Conservation (phyloP, 345 rosid genomes). For the Eucalyptus shirleyi region DNA sequence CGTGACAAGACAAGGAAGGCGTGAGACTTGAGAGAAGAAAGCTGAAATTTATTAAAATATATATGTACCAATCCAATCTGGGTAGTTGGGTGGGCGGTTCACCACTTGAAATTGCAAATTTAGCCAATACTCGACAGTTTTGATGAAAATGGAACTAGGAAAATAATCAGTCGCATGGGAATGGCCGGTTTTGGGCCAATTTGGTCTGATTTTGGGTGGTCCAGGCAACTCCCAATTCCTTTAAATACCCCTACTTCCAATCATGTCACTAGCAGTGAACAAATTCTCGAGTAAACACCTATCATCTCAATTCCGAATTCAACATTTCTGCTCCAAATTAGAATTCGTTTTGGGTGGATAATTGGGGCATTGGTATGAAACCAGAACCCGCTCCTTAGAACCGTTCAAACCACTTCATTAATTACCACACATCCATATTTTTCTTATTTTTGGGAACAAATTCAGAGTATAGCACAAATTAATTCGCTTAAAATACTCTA, state of each 20-base stretch:
- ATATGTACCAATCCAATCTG: fast-evolving
- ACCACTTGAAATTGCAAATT: too few species aligned
- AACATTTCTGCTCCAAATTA: not conserved
- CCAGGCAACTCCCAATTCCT: not conserved
- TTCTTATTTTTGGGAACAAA: not conserved
- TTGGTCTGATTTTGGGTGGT: not conserved
- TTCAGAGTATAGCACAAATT: not conserved
- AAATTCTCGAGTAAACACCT: not conserved
- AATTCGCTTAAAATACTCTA: not conserved
- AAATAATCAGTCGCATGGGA: not conserved
- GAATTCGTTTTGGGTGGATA: not conserved
- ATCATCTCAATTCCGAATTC: not conserved
- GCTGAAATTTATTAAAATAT: not conserved
- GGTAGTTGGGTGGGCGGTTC: not conserved
- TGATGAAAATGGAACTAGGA: not conserved
- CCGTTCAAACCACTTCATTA: not conserved
- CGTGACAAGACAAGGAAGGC: too few species aligned
- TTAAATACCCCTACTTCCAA: not conserved
- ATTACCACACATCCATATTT: not conserved
- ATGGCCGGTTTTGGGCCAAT: not conserved
- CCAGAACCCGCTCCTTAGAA: not conserved
- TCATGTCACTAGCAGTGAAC: not conserved
- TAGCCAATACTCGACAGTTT: fast-evolving
- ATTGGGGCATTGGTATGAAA: not conserved
- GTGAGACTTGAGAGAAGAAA: not conserved